phyloP scores from a whole-genome alignment of 2,329 filamentous ascomycete genomes.

The Shiraia bambusicola region DNA sequence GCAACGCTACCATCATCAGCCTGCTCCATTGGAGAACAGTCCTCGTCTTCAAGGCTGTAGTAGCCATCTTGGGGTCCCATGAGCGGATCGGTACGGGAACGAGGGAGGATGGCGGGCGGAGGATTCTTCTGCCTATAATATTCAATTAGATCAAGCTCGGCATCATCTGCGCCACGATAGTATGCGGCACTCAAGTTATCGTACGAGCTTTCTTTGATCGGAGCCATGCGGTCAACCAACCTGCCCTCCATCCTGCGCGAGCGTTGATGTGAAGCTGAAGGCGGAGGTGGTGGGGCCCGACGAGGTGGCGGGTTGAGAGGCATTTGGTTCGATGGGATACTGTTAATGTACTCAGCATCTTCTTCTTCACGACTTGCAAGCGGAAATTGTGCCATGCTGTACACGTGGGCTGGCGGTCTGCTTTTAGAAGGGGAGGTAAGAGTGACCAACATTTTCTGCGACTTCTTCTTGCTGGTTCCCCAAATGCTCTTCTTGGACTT shows the following conservation, averaged over 20 bases:
- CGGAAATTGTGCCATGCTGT: neutral
- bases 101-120: neutral
- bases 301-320: conserved; percentile 10
- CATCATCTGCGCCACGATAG: conserved; percentile 11
- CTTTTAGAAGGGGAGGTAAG: conserved; percentile 5
- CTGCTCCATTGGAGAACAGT: conserved; percentile 14
- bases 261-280: neutral
- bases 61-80: neutral
- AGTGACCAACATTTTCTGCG: conserved; percentile 7
- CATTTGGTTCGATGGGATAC: conserved; percentile 1
- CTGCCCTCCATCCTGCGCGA: conserved; percentile 13
- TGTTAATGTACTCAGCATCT: no score
- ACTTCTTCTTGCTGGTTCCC: conserved; percentile 13
- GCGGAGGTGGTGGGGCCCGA: neutral
- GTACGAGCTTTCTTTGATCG: conserved; percentile 27
- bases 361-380: no score
- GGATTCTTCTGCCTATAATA: conserved; percentile 15
- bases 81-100: neutral
- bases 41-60: conserved; percentile 13
- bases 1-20: conserved; percentile 1
- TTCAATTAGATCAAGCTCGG: conserved; percentile 20
- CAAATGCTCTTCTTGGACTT: conserved; percentile 9
- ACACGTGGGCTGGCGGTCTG: no score
- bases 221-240: conserved; percentile 22
- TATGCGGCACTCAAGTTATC: conserved; percentile 16